A percentile compares a stretch with the other conserved stretches of the same genome.
Evolutionary conservation across 2,329 filamentous ascomycete species (phyloP).

Genomic region (Hypomyces perniciosus): DNA sequence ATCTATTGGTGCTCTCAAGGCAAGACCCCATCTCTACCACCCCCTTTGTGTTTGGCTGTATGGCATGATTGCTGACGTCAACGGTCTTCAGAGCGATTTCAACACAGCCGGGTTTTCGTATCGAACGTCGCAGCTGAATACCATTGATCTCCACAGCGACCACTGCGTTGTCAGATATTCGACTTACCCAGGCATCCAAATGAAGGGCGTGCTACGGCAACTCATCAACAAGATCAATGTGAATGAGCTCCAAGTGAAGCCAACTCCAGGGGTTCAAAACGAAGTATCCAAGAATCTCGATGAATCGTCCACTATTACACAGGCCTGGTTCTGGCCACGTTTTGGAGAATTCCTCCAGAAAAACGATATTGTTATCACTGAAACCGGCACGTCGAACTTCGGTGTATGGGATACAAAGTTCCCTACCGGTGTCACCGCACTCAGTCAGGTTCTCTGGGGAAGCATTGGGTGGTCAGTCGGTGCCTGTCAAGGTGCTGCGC

Average conservation of each 20-base stretch:
- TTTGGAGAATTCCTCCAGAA: conserved; percentile 66
- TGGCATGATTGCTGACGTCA: not conserved
- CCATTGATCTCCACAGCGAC: conserved; percentile 75
- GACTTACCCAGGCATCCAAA: conserved; percentile 69
- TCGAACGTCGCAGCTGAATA: conserved; percentile 66
- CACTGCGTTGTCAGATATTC: conserved; percentile 70
- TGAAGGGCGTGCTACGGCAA: conserved; percentile 72
- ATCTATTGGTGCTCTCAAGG: conserved; percentile 59
- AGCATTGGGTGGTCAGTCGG: conserved; percentile 57
- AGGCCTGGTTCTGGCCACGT: conserved; percentile 72
- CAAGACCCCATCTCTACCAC: conserved; percentile 10
- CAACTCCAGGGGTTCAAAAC: conserved; percentile 50
- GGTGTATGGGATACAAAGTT: conserved; percentile 83
- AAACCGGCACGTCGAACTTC: conserved; percentile 84
- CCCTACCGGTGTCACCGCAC: conserved; percentile 67
- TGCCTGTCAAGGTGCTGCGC: conserved; percentile 58
- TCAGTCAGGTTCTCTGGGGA: conserved; percentile 74
- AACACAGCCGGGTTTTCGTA: conserved; percentile 82
- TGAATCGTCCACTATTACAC: conserved; percentile 48
- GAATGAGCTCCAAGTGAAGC: conserved; percentile 49
- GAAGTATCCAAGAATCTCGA: conserved; percentile 38
- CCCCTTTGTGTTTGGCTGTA: not conserved
- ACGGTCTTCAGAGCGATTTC: conserved; percentile 57
- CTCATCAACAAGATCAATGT: conserved; percentile 56
- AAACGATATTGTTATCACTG: conserved; percentile 74